Conservation (phyloP, 345 rosid species). For the Eucalyptus rudis region DNA sequence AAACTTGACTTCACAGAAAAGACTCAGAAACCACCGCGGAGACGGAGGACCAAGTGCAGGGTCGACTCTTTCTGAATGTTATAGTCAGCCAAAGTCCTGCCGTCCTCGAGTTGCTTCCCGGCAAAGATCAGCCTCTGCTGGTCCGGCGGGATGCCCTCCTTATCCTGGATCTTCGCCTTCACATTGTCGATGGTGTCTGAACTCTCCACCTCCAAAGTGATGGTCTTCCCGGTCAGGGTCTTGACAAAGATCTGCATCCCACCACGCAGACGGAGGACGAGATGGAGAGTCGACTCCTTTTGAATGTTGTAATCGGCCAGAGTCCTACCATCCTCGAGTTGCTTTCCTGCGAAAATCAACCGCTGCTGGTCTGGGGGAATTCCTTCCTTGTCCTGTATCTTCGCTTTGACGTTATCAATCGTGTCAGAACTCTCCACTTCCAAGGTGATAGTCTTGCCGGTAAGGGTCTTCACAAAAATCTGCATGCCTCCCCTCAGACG, state of each 20-base stretch:
- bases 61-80: not conserved
- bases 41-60: constrained; percentile 6
- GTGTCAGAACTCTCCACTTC: not conserved
- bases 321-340: not conserved
- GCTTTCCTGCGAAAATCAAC: not conserved
- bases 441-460: not conserved
- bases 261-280: not conserved
- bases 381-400: not conserved
- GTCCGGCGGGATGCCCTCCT: not conserved
- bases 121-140: not conserved
- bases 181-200: not conserved
- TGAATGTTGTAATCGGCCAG: not conserved
- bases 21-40: constrained; percentile 32
- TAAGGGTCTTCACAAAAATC: not conserved
- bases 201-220: not conserved
- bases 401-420: not conserved
- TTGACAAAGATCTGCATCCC: not conserved
- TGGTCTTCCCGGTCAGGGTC: not conserved
- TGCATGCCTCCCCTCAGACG: constrained; percentile 4
- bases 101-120: not conserved
- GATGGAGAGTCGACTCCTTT: constrained; percentile 1
- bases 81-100: not conserved
- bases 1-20: not conserved
- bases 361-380: not conserved
- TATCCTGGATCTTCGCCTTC: not conserved